Conservation (phyloP, 441 rosid genomes). For the California macrophylla region DNA sequence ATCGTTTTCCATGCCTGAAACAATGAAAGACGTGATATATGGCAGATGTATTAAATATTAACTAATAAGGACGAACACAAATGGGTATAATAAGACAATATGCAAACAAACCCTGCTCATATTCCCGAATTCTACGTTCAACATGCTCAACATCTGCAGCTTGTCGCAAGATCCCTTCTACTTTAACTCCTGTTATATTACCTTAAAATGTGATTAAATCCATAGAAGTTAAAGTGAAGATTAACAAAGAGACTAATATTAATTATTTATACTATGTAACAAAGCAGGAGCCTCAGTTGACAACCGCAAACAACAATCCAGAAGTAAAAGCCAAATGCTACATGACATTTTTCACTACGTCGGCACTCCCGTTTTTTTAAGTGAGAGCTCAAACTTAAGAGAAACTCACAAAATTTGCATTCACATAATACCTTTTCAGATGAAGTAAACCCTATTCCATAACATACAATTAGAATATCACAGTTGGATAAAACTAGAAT, state of each 20-base stretch:
- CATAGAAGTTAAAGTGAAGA: neutral
- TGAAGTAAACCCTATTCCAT: neutral
- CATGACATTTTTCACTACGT: neutral
- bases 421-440: neutral
- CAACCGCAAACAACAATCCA: neutral
- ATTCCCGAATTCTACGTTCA: conserved; percentile 76
- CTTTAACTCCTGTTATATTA: conserved; percentile 55
- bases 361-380: neutral
- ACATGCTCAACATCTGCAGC: conserved; percentile 99
- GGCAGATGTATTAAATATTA: neutral
- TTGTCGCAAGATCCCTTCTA: conserved; percentile 94
- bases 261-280: neutral
- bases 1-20: neutral
- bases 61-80: neutral
- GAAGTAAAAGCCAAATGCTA: neutral
- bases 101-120: conserved; percentile 69
- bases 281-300: conserved; percentile 1
- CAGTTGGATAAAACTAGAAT: neutral
- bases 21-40: conserved; percentile 11
- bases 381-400: neutral
- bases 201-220: conserved; percentile 24
- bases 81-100: neutral
- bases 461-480: neutral
- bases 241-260: neutral
- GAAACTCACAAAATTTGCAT: neutral